phyloP scores from a whole-genome alignment of 192 early-diverging fungal species.

The Coemansia sp. region DNA sequence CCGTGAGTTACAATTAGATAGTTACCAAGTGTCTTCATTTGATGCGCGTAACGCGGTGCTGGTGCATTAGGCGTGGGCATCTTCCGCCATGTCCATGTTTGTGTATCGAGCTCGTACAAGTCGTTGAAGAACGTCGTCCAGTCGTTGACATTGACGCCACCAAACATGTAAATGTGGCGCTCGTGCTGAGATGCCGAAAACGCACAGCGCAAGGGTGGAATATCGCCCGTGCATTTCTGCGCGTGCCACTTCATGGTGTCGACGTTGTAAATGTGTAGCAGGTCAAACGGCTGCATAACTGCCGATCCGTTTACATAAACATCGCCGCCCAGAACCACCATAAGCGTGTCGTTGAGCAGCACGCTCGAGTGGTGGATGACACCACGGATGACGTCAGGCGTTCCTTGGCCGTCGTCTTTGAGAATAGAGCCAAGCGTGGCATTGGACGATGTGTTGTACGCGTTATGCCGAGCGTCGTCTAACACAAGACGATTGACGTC shows the following conservation, averaged over 20 bases:
- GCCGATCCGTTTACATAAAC: constrained; percentile 11
- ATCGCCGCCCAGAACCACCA: constrained; percentile 47
- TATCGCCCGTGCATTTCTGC: constrained; percentile 27
- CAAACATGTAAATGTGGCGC: constrained; percentile 33
- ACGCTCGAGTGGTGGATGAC: constrained; percentile 38
- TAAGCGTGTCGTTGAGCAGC: constrained; percentile 36
- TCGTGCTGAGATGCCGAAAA: constrained; percentile 21
- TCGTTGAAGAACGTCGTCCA: constrained; percentile 29
- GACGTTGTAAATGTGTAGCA: constrained; percentile 32
- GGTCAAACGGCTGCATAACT: constrained; percentile 23
- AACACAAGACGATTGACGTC: constrained; percentile 38
- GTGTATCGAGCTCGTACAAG: constrained; percentile 37
- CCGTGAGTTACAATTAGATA: constrained; percentile 42
- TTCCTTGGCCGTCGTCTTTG: constrained; percentile 23
- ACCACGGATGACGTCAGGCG: constrained; percentile 14
- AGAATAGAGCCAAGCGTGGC: constrained; percentile 25
- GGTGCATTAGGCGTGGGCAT: constrained; percentile 33
- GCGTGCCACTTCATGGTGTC: constrained; percentile 34
- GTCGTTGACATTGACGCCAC: constrained; percentile 34
- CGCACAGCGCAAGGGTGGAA: constrained; percentile 27
- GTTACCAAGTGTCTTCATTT: constrained; percentile 45
- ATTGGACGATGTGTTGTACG: not conserved
- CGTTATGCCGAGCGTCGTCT: constrained; percentile 23
- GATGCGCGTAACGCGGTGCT: constrained; percentile 39
- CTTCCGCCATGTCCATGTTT: constrained; percentile 35